Evolutionary conservation across 75 land plant species (phyloP).

Genomic region (Chamaecyparis obtusa): DNA sequence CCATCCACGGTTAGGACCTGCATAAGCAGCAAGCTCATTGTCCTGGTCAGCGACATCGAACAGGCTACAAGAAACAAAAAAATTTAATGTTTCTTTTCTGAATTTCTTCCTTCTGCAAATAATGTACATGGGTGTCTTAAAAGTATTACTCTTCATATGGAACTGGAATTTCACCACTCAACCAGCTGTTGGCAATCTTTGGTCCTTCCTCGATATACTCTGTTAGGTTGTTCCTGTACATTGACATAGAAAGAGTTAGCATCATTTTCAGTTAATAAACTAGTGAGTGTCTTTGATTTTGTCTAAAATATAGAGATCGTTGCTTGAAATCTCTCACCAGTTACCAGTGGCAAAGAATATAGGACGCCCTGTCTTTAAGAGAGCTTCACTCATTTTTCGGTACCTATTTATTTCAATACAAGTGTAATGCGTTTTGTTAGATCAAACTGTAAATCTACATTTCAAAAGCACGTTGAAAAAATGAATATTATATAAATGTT

Average conservation of each 20-base stretch:
- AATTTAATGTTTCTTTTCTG: no score
- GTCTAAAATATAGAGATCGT: background rate
- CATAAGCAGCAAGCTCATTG: slow-evolving; percentile 54
- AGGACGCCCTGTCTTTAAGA: slow-evolving; percentile 58
- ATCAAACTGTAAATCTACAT: background rate
- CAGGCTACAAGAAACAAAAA: slow-evolving; percentile 22
- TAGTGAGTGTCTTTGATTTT: background rate
- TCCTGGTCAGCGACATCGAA: slow-evolving; percentile 43
- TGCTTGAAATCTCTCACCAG: slow-evolving; percentile 45
- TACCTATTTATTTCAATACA: slow-evolving; percentile 37
- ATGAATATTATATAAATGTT: background rate
- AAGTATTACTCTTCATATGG: slow-evolving; percentile 57
- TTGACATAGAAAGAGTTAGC: background rate
- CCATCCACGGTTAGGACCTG: slow-evolving; percentile 64
- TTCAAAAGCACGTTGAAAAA: background rate
- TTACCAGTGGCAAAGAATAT: slow-evolving; percentile 78
- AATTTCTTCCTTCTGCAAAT: background rate
- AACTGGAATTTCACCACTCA: slow-evolving; percentile 71
- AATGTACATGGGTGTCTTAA: background rate
- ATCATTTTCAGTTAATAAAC: no score
- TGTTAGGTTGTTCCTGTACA: background rate
- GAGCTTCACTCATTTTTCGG: slow-evolving; percentile 66
- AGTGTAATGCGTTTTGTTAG: background rate
- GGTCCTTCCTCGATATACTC: slow-evolving; percentile 24
- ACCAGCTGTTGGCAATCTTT: slow-evolving; percentile 72